Evolutionary conservation across 352 stramenopile species (phyloP).

Genomic region (Globisporangium ultimum): DNA sequence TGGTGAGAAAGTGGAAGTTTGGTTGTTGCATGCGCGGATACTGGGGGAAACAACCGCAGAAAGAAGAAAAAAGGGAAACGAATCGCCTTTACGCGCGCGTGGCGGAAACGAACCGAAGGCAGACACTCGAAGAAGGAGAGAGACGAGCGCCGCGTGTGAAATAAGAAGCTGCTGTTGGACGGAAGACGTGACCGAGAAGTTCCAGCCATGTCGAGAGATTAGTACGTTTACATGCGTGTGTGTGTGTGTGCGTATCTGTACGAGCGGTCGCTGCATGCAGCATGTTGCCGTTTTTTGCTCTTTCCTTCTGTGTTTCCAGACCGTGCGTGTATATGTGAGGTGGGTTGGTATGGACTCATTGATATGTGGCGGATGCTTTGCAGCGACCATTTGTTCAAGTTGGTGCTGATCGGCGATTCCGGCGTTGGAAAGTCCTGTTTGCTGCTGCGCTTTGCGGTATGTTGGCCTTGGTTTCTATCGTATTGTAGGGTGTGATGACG

Average conservation of each 20-base stretch:
- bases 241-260: not conserved
- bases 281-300: not conserved
- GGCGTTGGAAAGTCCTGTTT: conserved; percentile 99
- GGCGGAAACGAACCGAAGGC: not conserved
- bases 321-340: not conserved
- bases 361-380: not conserved
- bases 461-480: not conserved
- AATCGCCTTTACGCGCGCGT: too few species aligned
- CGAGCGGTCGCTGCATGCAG: not conserved
- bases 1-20: conserved; percentile 7
- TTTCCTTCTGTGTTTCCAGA: conserved; percentile 6
- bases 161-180: too few species aligned
- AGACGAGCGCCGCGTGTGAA: too few species aligned
- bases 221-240: too few species aligned
- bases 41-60: conserved; percentile 3
- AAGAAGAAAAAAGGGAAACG: not conserved
- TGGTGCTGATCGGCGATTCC: conserved; percentile 98
- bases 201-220: conserved; percentile 71
- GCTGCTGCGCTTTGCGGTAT: conserved; percentile 94
- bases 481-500: not conserved
- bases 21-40: not conserved
- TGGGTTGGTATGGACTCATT: not conserved
- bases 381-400: conserved; percentile 96
- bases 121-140: not conserved
- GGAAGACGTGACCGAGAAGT: too few species aligned